Base-by-base conservation (phyloP, 2,329 filamentous ascomycete species). In the Botryotinia globosa region DNA sequence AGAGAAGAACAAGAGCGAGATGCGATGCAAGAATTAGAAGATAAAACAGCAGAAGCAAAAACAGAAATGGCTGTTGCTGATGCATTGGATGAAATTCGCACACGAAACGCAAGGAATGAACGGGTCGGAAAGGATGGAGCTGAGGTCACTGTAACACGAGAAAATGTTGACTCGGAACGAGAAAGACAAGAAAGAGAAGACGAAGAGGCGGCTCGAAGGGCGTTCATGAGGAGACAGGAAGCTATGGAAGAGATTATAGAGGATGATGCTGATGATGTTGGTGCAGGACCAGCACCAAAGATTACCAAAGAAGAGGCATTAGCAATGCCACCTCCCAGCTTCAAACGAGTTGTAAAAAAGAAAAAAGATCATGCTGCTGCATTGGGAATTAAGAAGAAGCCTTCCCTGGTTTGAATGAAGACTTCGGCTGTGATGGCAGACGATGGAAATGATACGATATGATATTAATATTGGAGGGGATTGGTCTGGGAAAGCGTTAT, bases 1-100 rank as follows among this genome's bases (percentile, higher is more conserved):
- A 83, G 86, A 58, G 93, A 97, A 80, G 91, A 91, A 77, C 88
- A 91, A 73, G 94, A 97, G 82, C 87, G 90, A 76, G 94, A 98
- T 81, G 93, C 94, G 34, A 99, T 99, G 97, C 92, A 92, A 73
- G 94, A 98, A 80, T 84, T 99, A 64, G 96, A 99, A 83, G 91
- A 92, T 75, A 98, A 98, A 84, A 97, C 95, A 72, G 84, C 92
- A 34, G 96, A 99, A 81, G 94, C 94, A 1, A 94, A 96, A 84
- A 87, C 92, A 58, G 96, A 99, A 83, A 99, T 99, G 94, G 93
- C 92, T 29, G 93, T 98, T 62, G 96, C 96, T 2, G 96, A 99
- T 84, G 95, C 94, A 12, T 84, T 99, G 72, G 96, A 99, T 82
- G 94, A 98, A 83, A 98, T 99, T 73, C 87, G 95, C 72, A 95